These are phyloP conservation scores for Lomentospora prolificans DNA, from an alignment of 2,329 filamentous ascomycete species.

Conservation along the genomic window DNA sequence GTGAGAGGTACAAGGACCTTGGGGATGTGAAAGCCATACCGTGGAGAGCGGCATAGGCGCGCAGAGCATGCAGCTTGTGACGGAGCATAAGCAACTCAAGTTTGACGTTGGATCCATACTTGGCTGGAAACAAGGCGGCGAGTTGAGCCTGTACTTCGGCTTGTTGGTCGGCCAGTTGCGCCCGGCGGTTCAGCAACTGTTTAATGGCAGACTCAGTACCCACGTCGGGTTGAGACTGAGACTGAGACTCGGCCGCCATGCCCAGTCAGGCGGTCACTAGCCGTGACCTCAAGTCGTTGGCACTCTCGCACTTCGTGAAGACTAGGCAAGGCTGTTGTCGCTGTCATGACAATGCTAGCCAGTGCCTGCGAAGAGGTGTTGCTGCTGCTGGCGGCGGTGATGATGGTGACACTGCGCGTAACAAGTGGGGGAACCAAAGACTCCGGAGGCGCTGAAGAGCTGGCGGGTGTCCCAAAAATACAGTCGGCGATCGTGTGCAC, in stretches of 20 bases:
- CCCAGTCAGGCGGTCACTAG: conserved; percentile 6
- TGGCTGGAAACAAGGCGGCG: conserved; percentile 35
- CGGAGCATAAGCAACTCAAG: conserved; percentile 45
- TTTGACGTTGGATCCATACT: conserved; percentile 36
- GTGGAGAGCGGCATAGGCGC: conserved; percentile 36
- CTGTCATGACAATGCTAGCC: conserved; percentile 7
- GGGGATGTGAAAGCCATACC: conserved; percentile 25
- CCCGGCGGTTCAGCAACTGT: conserved; percentile 27
- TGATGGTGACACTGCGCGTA: not conserved
- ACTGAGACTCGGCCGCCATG: conserved; percentile 15
- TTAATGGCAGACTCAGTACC: conserved; percentile 20
- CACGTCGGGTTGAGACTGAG: conserved; percentile 30
- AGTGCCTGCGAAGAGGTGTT: not conserved
- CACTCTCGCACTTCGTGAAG: conserved; percentile 7
- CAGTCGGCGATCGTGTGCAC: not conserved
- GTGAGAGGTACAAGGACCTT: conserved; percentile 4
- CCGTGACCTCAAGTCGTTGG: conserved; percentile 10
- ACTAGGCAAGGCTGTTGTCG: not conserved
- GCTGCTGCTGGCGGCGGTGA: not conserved
- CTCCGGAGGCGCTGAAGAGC: not conserved
- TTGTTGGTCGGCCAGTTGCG: conserved; percentile 30
- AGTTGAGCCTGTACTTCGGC: conserved; percentile 43
- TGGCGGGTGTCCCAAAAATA: not conserved
- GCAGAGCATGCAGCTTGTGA: conserved; percentile 41
- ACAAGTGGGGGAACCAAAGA: not conserved